Percentiles rank a stretch among this genome's conserved stretches.
phyloP scores from a whole-genome alignment of 148 eudicot genomes.

The Camellia lanceoleosa region DNA sequence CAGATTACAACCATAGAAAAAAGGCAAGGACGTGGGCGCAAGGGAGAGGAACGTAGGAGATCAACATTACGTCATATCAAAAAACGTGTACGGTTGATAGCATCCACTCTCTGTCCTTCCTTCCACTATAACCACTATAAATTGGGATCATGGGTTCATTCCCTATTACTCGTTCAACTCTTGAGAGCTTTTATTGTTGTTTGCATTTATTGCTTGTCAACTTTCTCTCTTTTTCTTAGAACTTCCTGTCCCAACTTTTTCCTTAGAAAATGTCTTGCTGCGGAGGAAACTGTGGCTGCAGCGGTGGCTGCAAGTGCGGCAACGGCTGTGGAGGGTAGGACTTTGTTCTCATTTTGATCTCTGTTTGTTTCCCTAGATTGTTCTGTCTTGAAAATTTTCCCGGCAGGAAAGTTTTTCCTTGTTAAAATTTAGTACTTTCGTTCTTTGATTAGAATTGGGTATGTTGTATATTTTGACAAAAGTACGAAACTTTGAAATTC shows the following conservation, averaged over 20 bases:
- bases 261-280: constrained; percentile 62
- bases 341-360: not conserved
- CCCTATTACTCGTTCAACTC: not conserved
- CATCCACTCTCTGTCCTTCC: not conserved
- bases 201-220: not conserved
- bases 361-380: not conserved
- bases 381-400: not conserved
- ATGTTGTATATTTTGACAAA: too few relatives aligned
- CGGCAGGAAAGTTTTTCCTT: too few relatives aligned
- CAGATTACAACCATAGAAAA: too few relatives aligned
- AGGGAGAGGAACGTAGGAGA: too few relatives aligned
- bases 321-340: constrained; percentile 65
- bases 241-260: not conserved
- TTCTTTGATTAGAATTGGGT: not conserved
- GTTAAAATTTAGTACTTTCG: not conserved
- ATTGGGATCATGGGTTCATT: not conserved
- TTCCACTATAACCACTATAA: not conserved
- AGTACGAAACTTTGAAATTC: too few relatives aligned
- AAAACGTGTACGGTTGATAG: not conserved
- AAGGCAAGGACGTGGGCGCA: too few relatives aligned
- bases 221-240: not conserved
- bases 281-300: constrained; percentile 73
- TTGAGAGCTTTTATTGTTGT: not conserved
- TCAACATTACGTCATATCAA: not conserved
- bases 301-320: constrained; percentile 69